These are phyloP conservation scores for Gastrodia elata DNA, from an alignment of 106 monocot species.

Conservation along the genomic window DNA sequence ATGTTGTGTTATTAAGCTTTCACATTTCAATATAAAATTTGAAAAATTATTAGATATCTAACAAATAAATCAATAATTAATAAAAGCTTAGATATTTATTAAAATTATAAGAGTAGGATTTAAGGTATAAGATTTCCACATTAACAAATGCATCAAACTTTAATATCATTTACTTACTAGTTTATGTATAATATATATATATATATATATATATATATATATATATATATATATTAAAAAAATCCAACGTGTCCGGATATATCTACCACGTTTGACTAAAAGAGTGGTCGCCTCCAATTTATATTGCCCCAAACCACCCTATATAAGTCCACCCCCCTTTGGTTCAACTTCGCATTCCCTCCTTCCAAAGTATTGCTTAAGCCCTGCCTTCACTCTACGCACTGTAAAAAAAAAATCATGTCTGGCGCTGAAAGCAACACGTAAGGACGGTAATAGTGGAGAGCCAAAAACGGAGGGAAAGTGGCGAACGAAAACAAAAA, in stretches of 20 bases:
- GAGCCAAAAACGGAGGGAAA: not conserved
- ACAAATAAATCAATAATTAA: too few species aligned
- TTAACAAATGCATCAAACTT: too few species aligned
- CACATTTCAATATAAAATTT: too few species aligned
- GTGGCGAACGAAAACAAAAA: not conserved
- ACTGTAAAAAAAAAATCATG: not conserved
- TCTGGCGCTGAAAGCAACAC: not conserved
- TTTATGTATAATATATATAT: too few species aligned
- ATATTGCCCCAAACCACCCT: not conserved
- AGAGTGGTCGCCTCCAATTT: not conserved
- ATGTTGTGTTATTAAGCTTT: too few species aligned
- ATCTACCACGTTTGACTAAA: not conserved
- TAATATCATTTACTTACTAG: too few species aligned
- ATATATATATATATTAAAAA: too few species aligned
- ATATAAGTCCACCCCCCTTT: not conserved
- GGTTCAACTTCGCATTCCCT: not conserved
- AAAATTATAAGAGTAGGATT: too few species aligned
- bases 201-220: too few species aligned
- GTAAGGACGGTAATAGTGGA: not conserved
- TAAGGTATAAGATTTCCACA: too few species aligned
- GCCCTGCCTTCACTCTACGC: not conserved
- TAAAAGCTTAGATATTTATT: too few species aligned
- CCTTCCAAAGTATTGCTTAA: not conserved
- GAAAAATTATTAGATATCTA: too few species aligned
- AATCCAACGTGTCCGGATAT: not conserved